These are phyloP conservation scores for Acacia confusa DNA, from an alignment of 306 rosid species.

Conservation along the genomic window DNA sequence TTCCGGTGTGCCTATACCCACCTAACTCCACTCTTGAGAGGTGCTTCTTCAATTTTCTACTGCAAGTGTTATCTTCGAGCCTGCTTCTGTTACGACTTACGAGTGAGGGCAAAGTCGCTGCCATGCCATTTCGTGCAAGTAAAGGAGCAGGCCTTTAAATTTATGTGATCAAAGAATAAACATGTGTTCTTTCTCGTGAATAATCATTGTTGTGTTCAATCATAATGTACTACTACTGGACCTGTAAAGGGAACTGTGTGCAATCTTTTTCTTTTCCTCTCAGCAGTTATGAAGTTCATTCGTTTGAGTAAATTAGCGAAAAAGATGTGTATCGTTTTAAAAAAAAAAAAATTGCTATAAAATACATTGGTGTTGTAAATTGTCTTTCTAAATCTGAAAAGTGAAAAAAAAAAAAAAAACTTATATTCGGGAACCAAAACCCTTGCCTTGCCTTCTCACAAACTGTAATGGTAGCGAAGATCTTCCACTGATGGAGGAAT, in stretches of 20 bases:
- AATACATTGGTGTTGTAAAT: not conserved
- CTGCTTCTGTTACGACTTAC: slow-evolving; percentile 1
- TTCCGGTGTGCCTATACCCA: slow-evolving; percentile 64
- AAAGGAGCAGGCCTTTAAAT: not conserved
- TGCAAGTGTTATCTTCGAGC: not conserved
- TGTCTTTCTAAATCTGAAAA: not conserved
- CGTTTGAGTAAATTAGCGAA: not conserved
- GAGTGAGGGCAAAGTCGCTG: slow-evolving; percentile 15
- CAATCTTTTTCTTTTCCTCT: not conserved
- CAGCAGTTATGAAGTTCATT: not conserved
- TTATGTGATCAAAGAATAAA: not conserved
- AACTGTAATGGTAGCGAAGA: not conserved
- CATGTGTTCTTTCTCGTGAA: not conserved
- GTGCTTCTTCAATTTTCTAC: slow-evolving; percentile 3
- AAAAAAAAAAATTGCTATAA: too few species aligned
- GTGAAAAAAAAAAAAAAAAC: too few species aligned
- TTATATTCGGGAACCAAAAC: not conserved
- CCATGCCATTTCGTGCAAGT: not conserved
- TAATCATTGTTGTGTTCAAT: not conserved
- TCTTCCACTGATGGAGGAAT: not conserved
- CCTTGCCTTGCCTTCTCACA: too few species aligned
- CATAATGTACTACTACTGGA: not conserved
- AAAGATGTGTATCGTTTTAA: not conserved
- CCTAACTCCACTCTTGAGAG: slow-evolving; percentile 32
- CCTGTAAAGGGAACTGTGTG: not conserved